These are phyloP conservation scores for Cochlearia excelsa DNA, from an alignment of 345 rosid species.

Conservation along the genomic window DNA sequence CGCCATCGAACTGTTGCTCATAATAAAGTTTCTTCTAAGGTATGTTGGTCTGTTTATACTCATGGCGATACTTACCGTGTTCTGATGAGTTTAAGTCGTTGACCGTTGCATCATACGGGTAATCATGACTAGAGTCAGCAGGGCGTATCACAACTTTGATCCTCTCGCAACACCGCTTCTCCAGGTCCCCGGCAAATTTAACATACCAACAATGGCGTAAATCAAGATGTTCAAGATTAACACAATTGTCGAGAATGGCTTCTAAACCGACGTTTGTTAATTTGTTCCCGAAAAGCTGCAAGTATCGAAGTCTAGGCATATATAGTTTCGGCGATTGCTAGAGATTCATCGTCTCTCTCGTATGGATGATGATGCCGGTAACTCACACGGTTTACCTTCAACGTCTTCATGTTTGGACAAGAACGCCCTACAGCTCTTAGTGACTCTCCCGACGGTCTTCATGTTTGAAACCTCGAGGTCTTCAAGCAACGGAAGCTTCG, in stretches of 20 bases:
- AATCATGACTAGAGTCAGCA: slow-evolving; percentile 36
- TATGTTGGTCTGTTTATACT: too few relatives aligned
- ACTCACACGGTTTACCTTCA: slow-evolving; percentile 24
- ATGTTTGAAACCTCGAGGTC: slow-evolving; percentile 44
- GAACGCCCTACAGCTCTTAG: slow-evolving; percentile 13
- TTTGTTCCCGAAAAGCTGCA: slow-evolving; percentile 51
- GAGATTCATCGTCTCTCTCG: slow-evolving; percentile 37
- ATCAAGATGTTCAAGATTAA: slow-evolving; percentile 44
- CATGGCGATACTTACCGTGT: slow-evolving; percentile 9
- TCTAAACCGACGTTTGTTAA: slow-evolving; percentile 51
- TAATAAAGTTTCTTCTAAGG: too few relatives aligned
- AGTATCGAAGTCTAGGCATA: slow-evolving; percentile 46
- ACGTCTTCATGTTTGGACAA: slow-evolving; percentile 22
- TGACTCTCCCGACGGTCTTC: background rate
- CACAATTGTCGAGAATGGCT: slow-evolving; percentile 58
- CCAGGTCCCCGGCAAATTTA: background rate
- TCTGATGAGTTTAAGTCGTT: slow-evolving; percentile 15
- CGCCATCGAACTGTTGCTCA: too few relatives aligned
- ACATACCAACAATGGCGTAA: background rate
- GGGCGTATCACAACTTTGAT: slow-evolving; percentile 7
- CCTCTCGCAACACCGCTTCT: slow-evolving; percentile 13
- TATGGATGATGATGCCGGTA: slow-evolving; percentile 1
- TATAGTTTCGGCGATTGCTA: slow-evolving; percentile 49
- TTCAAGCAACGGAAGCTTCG: slow-evolving; percentile 50
- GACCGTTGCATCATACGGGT: slow-evolving; percentile 30